Evolutionary conservation across 257 asterid genomes (phyloP), one percentile per base, ranked within the genome.

Genomic region (Solanum sitiens): DNA sequence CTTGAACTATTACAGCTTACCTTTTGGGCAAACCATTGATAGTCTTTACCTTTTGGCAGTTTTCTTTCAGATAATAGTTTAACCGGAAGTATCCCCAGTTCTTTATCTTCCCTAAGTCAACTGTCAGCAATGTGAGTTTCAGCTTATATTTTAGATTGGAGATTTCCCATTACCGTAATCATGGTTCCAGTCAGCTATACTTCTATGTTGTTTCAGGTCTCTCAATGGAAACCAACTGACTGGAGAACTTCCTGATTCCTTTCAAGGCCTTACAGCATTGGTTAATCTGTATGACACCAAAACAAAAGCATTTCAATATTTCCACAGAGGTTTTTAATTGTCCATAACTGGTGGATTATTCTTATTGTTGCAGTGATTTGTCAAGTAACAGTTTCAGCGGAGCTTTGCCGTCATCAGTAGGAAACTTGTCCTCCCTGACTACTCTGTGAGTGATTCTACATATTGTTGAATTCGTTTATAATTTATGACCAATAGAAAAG

Each of bases 201-300:
- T 21, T 72, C 53, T 72, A 23, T 56, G 32, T 74, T 86, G 74
- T 73, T 86, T 87, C 96, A 97, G 99, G 98, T 75, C 99, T 73
- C 94, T 97, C 84, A 97, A 97, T 90, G 93, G 92, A 89, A 97
- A 96, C 72, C 92, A 83, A 56, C 89, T 97, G 86, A 90, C 94
- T 39, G 99, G 99, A 92, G 98, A 97, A 85, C 91, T 97, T 86
- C 98, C 99, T 4, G 99, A 97, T 96, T 92, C 98, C 74, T 97
- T 97, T 91, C 93, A 59, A 89, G 93, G 89, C 90, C 98, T 96
- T 65, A 83, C 94, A 23, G 89, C 23, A 85, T 88, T 97, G 93
- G 94, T 91, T 88, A 97, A 97, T 91, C 90, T 97, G 99, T 97
- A 94, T 16, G 99, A 86, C 76, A 90, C 89, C 85, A 10, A 45